Evolutionary conservation across 768 basidiomycete species (phyloP).

Genomic region (Mycena leptocephala): DNA sequence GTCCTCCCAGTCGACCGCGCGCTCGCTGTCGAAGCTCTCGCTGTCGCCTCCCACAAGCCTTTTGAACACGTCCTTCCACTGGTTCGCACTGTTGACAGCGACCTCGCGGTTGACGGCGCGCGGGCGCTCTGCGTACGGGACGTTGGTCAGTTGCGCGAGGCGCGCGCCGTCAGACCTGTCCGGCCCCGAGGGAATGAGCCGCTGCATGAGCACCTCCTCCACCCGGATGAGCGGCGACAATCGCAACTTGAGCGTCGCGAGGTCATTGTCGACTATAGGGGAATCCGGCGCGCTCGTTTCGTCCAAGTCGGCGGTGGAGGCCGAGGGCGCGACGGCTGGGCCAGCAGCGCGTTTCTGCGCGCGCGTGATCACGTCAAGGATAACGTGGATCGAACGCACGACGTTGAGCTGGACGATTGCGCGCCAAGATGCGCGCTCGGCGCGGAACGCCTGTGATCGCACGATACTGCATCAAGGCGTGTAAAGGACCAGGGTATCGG

Average conservation of each 20-base stretch:
- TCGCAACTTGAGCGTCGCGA: constrained; percentile 69
- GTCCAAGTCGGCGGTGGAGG: constrained; percentile 18
- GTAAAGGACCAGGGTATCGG: no score
- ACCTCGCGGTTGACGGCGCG: constrained; percentile 59
- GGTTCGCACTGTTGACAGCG: constrained; percentile 65
- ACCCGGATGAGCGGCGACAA: constrained; percentile 75
- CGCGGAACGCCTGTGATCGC: constrained; percentile 63
- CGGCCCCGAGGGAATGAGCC: constrained; percentile 65
- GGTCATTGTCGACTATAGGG: constrained; percentile 45
- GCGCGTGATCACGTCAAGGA: constrained; percentile 69
- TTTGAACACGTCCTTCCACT: constrained; percentile 68
- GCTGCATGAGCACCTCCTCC: constrained; percentile 73
- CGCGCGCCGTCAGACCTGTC: constrained; percentile 49
- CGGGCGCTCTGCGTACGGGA: constrained; percentile 44
- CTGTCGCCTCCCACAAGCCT: constrained; percentile 50
- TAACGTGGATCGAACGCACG: constrained; percentile 76
- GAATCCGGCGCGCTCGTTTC: constrained; percentile 33
- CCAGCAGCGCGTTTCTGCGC: constrained; percentile 45
- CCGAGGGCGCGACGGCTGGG: no score
- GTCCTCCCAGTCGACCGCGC: constrained; percentile 60
- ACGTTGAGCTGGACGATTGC: constrained; percentile 81
- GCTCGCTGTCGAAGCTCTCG: constrained; percentile 48
- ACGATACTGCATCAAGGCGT: constrained; percentile 1
- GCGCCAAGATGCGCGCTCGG: constrained; percentile 77
- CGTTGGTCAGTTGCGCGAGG: constrained; percentile 37